phyloP scores from a whole-genome alignment of 176 grass and related monocot species.

The Cenchrus purpureus region DNA sequence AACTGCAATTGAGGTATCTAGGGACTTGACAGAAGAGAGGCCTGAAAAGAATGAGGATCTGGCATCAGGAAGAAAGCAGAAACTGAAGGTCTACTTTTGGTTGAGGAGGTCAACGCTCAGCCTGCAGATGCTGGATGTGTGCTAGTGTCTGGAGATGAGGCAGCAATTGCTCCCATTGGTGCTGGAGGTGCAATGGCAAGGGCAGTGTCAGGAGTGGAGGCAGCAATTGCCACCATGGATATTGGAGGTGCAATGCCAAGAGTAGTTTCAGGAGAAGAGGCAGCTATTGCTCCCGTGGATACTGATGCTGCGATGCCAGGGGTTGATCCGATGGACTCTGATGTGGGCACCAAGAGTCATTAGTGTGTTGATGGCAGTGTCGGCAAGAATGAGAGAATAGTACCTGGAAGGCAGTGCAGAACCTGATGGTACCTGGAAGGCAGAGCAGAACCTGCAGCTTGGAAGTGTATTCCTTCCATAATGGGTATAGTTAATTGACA shows the following conservation, averaged over 20 bases:
- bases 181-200: not conserved
- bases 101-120: not conserved
- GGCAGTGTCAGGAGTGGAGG: not conserved
- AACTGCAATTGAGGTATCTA: conserved; percentile 28
- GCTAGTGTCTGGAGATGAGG: conserved; percentile 10
- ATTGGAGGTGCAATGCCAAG: not conserved
- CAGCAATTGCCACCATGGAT: conserved; percentile 5
- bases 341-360: not conserved
- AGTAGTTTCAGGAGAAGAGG: conserved; percentile 1
- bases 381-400: not conserved
- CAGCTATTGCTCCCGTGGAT: conserved; percentile 7
- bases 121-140: conserved; percentile 6
- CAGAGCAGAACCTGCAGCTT: not conserved
- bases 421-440: not conserved
- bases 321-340: conserved; percentile 1
- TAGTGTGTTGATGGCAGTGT: not conserved
- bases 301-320: not conserved
- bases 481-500: conserved; percentile 10
- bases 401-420: not conserved
- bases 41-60: not conserved
- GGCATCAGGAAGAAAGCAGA: not conserved
- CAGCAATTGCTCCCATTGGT: conserved; percentile 1
- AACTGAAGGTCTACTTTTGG: conserved; percentile 2
- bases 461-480: not conserved
- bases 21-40: not conserved